Evolutionary conservation across 2,329 filamentous ascomycete species (phyloP), one percentile per base, ranked within the genome.

Genomic region (Xylaria multiplex): DNA sequence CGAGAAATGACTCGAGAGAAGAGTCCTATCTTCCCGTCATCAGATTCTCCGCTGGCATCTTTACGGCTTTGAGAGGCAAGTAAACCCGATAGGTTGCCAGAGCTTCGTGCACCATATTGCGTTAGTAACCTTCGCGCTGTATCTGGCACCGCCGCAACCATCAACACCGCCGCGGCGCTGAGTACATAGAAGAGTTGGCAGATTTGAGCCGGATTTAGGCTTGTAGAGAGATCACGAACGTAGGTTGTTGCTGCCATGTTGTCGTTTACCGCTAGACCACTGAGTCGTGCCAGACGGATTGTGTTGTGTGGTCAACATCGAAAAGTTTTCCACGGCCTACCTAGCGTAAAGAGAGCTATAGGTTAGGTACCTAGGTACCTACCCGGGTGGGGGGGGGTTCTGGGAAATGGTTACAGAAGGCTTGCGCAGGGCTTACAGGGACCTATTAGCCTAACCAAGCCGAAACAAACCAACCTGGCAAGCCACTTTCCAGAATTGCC

Each of bases 181-280:
- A 83, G 70, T 43, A 83, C 73, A 73, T 85, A 87, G 72, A 83
- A 82, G 27, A 78, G 71, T 71, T 85, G 85, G 68, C 83, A 85
- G 35, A 73, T 64, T 6, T 66, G 57, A n/a, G 76, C 72, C 13
- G 76, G 75, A 50, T 67, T 75, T 27, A 74, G 59, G 48, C 60
- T 56, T 4, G 55, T 63, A 8, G 62, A 55, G 40, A 62, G 57
- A 6, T 62, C 58, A 49, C 66, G 24, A 7, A 68, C 30, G 43
- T 57, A 54, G 22, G 68, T 59, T 24, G 22, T 48, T 43, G 37
- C 14, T 53, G 55, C 54, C 45, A 43, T 67, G 32, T 46, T 37
- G 50, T 49, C 58, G 22, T 56, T 7, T 30, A 27, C 53, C n/a
- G 30, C 27, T 48, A 16, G 27, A 9, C 8, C n/a, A 11, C 22